Percentiles rank a stretch among this genome's conserved stretches.
phyloP scores from a whole-genome alignment of 108 stramenopile genomes.

The Schizochytrium sp. region DNA sequence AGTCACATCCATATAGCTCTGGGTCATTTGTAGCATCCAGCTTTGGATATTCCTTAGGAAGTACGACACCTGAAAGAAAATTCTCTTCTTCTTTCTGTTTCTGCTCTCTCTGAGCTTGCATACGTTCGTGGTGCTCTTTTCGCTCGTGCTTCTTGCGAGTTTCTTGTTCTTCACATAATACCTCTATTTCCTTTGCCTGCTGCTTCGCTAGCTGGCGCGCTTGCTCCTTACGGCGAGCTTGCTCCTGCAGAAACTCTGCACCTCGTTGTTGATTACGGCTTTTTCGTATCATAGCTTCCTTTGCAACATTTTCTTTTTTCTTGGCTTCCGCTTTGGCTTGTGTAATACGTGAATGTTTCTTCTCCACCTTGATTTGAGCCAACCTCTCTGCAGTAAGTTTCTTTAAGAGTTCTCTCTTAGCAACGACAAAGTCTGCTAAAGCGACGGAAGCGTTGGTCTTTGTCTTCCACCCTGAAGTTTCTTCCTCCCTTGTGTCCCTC shows the following conservation, averaged over 20 bases:
- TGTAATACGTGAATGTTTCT: neutral
- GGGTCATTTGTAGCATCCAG: neutral
- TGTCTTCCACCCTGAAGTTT: no score
- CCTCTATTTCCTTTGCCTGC: neutral
- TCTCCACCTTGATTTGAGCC: neutral
- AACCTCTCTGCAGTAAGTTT: neutral
- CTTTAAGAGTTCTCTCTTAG: no score
- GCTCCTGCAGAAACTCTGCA: neutral
- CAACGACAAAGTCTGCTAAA: no score
- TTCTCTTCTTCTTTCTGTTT: neutral
- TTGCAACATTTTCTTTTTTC: neutral
- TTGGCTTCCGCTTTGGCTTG: neutral
- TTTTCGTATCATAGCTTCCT: neutral
- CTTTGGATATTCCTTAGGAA: conserved; percentile 2
- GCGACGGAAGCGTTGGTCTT: no score
- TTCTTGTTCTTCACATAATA: no score
- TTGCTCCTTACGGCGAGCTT: neutral
- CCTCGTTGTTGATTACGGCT: neutral
- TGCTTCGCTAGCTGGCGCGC: neutral
- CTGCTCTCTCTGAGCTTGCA: neutral
- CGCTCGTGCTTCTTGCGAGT: neutral
- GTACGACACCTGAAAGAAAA: neutral
- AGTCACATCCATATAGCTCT: neutral
- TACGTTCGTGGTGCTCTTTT: neutral
- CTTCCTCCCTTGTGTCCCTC: no score